Evolutionary conservation across 2,329 filamentous ascomycete species (phyloP).

Genomic region (Diaporthe sp.): DNA sequence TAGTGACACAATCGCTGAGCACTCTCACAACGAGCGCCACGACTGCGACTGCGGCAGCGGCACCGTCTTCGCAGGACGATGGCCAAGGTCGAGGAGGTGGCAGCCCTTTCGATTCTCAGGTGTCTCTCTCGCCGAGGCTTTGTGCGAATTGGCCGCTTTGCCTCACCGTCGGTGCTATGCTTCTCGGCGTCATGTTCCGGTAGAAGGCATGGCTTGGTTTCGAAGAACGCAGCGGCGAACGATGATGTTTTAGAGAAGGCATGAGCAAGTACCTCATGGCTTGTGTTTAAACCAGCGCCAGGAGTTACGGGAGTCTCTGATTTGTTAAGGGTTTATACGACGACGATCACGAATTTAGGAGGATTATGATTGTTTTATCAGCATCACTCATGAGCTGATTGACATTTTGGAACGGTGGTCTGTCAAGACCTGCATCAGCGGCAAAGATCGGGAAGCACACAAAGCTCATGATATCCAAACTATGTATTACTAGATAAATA

Average conservation of each 20-base stretch:
- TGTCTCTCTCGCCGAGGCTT: constrained; percentile 14
- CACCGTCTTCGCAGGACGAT: constrained; percentile 6
- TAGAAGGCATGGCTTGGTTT: not conserved
- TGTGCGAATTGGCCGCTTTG: constrained; percentile 25
- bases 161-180: constrained; percentile 14
- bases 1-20: not conserved
- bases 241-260: not conserved
- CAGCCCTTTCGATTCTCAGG: constrained; percentile 41
- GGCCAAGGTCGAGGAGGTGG: constrained; percentile 37
- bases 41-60: not conserved
- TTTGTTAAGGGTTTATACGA: constrained; percentile 6
- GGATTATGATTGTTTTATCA: not conserved
- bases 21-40: not conserved
- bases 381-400: not conserved
- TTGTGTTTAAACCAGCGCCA: constrained; percentile 2
- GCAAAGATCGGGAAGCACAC: not conserved
- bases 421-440: constrained; percentile 12
- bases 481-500: constrained; percentile 18
- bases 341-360: not conserved
- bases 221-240: not conserved
- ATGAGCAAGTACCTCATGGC: not conserved
- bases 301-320: constrained; percentile 25
- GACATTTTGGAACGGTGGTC: constrained; percentile 12
- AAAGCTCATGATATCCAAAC: constrained; percentile 31
- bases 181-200: constrained; percentile 4